These are phyloP conservation scores for Pseudonitzschia delicatissima DNA, from an alignment of 108 stramenopile genomes.

Conservation along the genomic window DNA sequence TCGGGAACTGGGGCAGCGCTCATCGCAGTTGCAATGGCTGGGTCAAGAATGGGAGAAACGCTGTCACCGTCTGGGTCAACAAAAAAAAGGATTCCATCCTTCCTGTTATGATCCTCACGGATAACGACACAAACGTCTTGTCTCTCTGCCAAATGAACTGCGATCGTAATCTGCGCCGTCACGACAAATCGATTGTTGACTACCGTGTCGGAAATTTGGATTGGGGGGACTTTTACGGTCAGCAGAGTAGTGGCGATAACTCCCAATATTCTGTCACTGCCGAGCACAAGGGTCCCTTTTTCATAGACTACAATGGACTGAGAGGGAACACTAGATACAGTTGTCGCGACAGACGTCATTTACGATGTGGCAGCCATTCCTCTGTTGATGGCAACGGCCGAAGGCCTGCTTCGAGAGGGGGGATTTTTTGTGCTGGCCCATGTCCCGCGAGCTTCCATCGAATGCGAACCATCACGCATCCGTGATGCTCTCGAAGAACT, in stretches of 20 bases:
- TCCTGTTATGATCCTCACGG: slow-evolving; percentile 33
- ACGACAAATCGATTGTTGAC: neutral
- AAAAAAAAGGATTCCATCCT: neutral
- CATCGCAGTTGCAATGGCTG: slow-evolving; percentile 28
- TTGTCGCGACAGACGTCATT: slow-evolving; percentile 67
- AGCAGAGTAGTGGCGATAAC: neutral
- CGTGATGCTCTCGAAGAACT: neutral
- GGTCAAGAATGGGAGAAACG: neutral
- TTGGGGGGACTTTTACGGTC: slow-evolving; percentile 38
- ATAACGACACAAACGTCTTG: slow-evolving; percentile 41
- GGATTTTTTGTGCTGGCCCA: slow-evolving; percentile 59
- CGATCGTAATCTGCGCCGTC: slow-evolving; percentile 22
- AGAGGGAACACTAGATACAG: slow-evolving; percentile 32
- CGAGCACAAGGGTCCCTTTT: neutral
- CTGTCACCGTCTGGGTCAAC: neutral
- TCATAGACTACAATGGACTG: neutral
- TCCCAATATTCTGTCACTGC: neutral
- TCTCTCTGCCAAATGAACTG: slow-evolving; percentile 54
- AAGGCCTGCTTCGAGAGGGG: slow-evolving; percentile 4
- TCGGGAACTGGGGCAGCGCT: slow-evolving; percentile 63
- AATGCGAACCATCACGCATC: slow-evolving; percentile 1
- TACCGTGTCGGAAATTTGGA: slow-evolving; percentile 22
- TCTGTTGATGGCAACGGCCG: slow-evolving; percentile 41
- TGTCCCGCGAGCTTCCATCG: slow-evolving; percentile 51
- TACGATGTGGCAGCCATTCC: slow-evolving; percentile 52